Evolutionary conservation across 257 asterid genomes (phyloP), one percentile per base, ranked within the genome.

Genomic region (Ajuga chamaepitys): DNA sequence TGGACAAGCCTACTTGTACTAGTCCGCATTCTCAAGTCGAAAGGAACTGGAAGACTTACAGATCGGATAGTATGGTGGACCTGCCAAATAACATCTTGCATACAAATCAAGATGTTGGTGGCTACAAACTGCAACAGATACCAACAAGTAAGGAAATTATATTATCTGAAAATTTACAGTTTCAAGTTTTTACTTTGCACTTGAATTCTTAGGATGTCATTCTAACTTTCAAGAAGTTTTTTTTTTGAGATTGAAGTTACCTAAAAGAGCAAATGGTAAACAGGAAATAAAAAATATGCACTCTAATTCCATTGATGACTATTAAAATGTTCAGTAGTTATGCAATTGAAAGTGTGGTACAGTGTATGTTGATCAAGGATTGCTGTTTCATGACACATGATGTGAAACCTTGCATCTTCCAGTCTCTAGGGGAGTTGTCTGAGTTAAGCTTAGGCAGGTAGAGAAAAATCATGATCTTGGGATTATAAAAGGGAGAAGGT

Each of bases 91-190:
- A 40, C 12, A 32, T 48, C 50, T 62, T 71, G 50, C 64, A 57
- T 32, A 18, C 73, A 70, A 60, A 67, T n/a, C 74, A 69, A 24
- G 70, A 62, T 2, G 37, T 34, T 66, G 56, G 62, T 51, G 71
- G 62, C 57, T 62, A 70, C 85, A 76, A 26, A 80, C 64, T 64
- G 70, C 85, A 24, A 62, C 74, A 58, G 58, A 64, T 48, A 25
- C 72, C 81, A 72, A 72, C 46, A 25, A 77, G 96, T 88, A 67
- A 80, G 86, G 63, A 44, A 25, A 18, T 50, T 57, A 10, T 41
- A 11, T 55, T 46, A 0, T 21, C 16, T n/a, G 26, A 53, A 26
- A 16, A 17, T 59, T 9, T 32, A 35, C 14, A 20, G 7, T 59
- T 45, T 21, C 21, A 47, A 32, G 20, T 21, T 57, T 40, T 11